Base-by-base conservation (phyloP, 2,329 filamentous ascomycete species). In the Colletotrichum chrysophilum region DNA sequence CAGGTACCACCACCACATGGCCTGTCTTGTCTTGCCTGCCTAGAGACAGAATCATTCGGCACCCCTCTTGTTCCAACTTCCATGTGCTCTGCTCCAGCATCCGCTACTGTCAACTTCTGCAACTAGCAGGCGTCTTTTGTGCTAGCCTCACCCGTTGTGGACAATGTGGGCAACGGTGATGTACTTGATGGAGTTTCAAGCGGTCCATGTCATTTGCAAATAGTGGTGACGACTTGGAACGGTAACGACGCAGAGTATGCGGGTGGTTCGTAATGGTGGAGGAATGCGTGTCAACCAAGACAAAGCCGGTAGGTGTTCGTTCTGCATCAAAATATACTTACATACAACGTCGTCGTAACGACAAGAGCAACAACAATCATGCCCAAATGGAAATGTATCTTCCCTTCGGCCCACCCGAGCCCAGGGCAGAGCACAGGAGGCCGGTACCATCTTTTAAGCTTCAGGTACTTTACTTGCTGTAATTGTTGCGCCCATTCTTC, bases 401-500 rank as follows among this genome's bases (percentile, higher is more conserved):
- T 32, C 30, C 58, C 30, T 61, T 32, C 70, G 65, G 26, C 52
- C 52, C 62, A 66, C n/a, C 64, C 52, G 48, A 32, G 21, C 36
- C 52, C 66, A 69, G 26, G 30, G 38, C 18, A 34, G 28, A 30
- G 65, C 65, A 67, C 38, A 24, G 52, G n/a, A 43, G 43, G 26
- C 43, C 65, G 65, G 43, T 36, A 67, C 43, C 48, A 24, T 24
- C 34, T 21, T 61, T 61, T 34, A 69, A 66, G 56, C 55, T 48
- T 38, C n/a, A 18, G 56, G n/a, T 48, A 74, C 58, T 26, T 70
- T 30, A 26, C 32, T 14, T 66, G 26, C 34, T 34, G 67, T 34
- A 14, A 21, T 36, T 55, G n/a, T 74, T 74, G 43, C 55, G 70
- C 74, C 43, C 48, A 28, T 76, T 69, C 70, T 74, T 76, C 74